These are phyloP conservation scores for Ophiocordyceps australis DNA, from an alignment of 2,329 filamentous ascomycete genomes.

Conservation along the genomic window DNA sequence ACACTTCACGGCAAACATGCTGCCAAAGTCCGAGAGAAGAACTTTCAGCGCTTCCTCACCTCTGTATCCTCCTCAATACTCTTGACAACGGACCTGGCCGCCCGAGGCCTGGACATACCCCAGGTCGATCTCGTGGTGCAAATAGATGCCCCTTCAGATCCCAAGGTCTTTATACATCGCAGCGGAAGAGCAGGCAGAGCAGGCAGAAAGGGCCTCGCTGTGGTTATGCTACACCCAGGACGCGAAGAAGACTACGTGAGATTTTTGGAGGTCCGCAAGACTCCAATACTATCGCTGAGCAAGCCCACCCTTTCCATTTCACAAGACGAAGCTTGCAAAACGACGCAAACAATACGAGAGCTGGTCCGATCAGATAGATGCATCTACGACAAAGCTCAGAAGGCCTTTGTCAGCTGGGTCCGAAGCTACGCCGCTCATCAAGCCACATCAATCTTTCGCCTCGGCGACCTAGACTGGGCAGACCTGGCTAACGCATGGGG, in stretches of 20 bases:
- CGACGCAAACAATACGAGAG: conserved; percentile 42
- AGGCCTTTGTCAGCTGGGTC: conserved; percentile 86
- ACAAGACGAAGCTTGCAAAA: conserved; percentile 37
- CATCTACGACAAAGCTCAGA: conserved; percentile 74
- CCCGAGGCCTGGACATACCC: conserved; percentile 79
- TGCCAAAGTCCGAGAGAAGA: conserved; percentile 72
- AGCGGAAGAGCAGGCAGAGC: conserved; percentile 82
- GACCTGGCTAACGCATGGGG: conserved; percentile 74
- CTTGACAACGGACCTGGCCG: conserved; percentile 82
- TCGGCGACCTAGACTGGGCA: conserved; percentile 68
- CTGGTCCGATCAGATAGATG: conserved; percentile 31
- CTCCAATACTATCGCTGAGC: conserved; percentile 51
- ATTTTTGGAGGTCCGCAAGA: conserved; percentile 76
- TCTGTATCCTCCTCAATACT: conserved; percentile 62
- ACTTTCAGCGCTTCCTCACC: conserved; percentile 65
- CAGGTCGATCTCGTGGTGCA: conserved; percentile 84
- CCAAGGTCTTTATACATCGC: conserved; percentile 89
- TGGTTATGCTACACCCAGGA: conserved; percentile 72
- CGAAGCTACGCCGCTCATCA: conserved; percentile 83
- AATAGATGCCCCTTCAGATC: conserved; percentile 66
- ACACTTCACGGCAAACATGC: conserved; percentile 87
- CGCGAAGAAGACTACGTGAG: conserved; percentile 79
- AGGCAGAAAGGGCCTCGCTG: conserved; percentile 65
- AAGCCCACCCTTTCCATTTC: conserved; percentile 37
- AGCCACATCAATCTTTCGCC: conserved; percentile 77